phyloP scores from a whole-genome alignment of 2,329 filamentous ascomycete genomes.

The Diaporthe citrichinensis region DNA sequence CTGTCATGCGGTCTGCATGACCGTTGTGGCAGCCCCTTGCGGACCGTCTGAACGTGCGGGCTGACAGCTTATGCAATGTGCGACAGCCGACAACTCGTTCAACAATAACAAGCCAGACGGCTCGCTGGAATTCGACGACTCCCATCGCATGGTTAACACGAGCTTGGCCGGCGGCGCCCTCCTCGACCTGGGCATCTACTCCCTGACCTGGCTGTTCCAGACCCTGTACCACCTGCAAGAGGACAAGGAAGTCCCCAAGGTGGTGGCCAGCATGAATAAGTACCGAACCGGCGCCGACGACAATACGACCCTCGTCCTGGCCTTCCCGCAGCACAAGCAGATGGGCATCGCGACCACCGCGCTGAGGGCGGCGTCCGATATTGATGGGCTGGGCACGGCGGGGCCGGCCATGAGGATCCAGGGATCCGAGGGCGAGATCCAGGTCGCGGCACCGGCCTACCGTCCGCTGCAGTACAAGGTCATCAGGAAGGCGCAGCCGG shows the following conservation, averaged over 20 bases:
- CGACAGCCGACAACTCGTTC: slow-evolving; percentile 71
- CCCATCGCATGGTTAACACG: slow-evolving; percentile 84
- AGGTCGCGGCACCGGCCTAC: slow-evolving; percentile 81
- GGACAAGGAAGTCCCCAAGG: slow-evolving; percentile 74
- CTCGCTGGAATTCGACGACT: slow-evolving; percentile 68
- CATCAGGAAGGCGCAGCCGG: slow-evolving; percentile 66
- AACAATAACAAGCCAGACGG: slow-evolving; percentile 70
- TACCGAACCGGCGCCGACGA: slow-evolving; percentile 84
- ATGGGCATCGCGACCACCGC: slow-evolving; percentile 81
- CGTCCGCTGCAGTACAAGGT: slow-evolving; percentile 76
- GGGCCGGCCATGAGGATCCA: slow-evolving; percentile 83
- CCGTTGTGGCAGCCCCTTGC: slow-evolving; percentile 3
- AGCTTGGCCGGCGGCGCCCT: slow-evolving; percentile 87
- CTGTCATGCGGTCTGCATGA: slow-evolving; percentile 10
- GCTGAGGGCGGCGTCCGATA: slow-evolving; percentile 73
- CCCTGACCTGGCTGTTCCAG: slow-evolving; percentile 92
- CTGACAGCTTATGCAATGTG: slow-evolving; percentile 13
- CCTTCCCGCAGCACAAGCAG: slow-evolving; percentile 77
- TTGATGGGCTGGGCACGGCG: slow-evolving; percentile 70
- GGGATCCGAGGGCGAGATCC: slow-evolving; percentile 85
- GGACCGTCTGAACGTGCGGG: slow-evolving; percentile 17
- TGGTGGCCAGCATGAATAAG: slow-evolving; percentile 78
- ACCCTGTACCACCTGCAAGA: slow-evolving; percentile 86
- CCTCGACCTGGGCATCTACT: slow-evolving; percentile 90
- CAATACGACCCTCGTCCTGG: slow-evolving; percentile 81